These are phyloP conservation scores for Heliocybe sulcata DNA, from an alignment of 1,284 basidiomycete species.

Conservation along the genomic window DNA sequence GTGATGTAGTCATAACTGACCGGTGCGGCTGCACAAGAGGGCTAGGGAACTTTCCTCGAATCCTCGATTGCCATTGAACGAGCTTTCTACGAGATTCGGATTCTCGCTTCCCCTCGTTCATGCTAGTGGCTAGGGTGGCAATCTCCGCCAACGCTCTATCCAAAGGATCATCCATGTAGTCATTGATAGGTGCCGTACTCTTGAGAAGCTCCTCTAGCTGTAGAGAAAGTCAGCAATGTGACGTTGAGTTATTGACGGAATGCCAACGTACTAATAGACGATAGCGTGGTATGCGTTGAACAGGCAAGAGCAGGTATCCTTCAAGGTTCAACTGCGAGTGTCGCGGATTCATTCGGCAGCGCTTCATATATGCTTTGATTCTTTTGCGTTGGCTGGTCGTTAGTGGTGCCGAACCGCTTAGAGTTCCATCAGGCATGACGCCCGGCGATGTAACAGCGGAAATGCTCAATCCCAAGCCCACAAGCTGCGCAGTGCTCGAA, in stretches of 20 bases:
- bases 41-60: conserved; percentile 87
- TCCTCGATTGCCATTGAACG: conserved; percentile 89
- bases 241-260: conserved; percentile 21
- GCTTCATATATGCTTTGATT: conserved; percentile 82
- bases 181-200: conserved; percentile 72
- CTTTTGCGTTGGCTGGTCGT: conserved; percentile 78
- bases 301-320: conserved; percentile 89
- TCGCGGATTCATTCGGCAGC: conserved; percentile 75
- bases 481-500: conserved; percentile 56
- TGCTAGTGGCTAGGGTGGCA: conserved; percentile 79
- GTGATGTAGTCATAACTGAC: conserved; percentile 30
- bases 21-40: conserved; percentile 98
- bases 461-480: conserved; percentile 52
- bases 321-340: conserved; percentile 98
- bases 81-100: conserved; percentile 85
- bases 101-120: conserved; percentile 97
- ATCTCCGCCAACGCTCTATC: conserved; percentile 84
- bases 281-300: conserved; percentile 96
- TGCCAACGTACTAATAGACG: conserved; percentile 61
- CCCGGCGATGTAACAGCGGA: conserved; percentile 45
- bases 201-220: conserved; percentile 81
- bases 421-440: conserved; percentile 28
- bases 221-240: conserved; percentile 10
- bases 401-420: conserved; percentile 25
- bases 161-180: conserved; percentile 75